Evolutionary conservation across 225 moss, liverwort and hornwort species (phyloP).

Genomic region (Neckera pumila): DNA sequence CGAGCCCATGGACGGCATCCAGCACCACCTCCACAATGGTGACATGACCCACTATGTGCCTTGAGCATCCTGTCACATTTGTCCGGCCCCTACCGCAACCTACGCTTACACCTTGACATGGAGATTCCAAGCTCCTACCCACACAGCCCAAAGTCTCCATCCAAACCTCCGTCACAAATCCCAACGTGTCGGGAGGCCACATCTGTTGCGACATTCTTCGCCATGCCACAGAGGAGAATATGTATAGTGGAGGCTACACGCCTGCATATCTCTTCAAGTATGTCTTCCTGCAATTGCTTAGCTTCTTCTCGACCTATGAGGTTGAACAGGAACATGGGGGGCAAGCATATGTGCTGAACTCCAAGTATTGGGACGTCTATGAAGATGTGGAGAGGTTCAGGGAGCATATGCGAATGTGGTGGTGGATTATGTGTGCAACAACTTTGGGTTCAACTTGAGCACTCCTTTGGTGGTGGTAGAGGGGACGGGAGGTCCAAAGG

Average conservation of each 20-base stretch:
- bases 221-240: background rate
- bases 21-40: background rate
- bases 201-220: background rate
- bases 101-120: background rate
- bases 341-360: background rate
- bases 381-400: background rate
- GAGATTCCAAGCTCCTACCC: background rate
- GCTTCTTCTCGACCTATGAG: background rate
- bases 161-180: background rate
- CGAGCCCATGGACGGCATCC: background rate
- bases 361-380: background rate
- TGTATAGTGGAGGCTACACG: background rate
- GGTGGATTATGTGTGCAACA: background rate
- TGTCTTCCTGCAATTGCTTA: background rate
- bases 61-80: background rate
- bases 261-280: background rate
- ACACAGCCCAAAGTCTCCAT: background rate
- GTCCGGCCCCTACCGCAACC: background rate
- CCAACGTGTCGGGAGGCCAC: background rate
- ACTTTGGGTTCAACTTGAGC: background rate
- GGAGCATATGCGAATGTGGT: background rate
- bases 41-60: background rate
- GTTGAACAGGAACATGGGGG: background rate
- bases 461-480: background rate
- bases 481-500: background rate